phyloP scores from a whole-genome alignment of 352 stramenopile genomes.

The Plasmopara viticola region DNA sequence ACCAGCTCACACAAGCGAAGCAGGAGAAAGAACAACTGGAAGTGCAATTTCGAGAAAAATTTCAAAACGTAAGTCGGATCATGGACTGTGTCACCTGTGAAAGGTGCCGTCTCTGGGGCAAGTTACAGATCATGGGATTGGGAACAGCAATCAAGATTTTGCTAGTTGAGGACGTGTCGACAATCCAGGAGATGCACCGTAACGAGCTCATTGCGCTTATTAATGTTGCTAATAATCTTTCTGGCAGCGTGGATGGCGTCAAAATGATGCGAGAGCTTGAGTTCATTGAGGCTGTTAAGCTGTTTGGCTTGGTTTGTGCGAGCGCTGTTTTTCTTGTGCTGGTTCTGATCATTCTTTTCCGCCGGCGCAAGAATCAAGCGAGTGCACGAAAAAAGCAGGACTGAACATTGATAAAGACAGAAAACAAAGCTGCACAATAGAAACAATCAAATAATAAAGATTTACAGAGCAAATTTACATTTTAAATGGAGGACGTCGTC shows the following conservation, averaged over 20 bases:
- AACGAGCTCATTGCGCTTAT: constrained; percentile 98
- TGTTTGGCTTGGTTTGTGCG: constrained; percentile 46
- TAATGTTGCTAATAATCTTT: constrained; percentile 90
- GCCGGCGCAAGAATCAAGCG: constrained; percentile 32
- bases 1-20: constrained; percentile 52
- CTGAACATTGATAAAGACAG: constrained; percentile 18
- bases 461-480: neutral
- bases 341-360: constrained; percentile 38
- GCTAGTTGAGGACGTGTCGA: constrained; percentile 83
- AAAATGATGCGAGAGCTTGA: constrained; percentile 76
- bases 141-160: constrained; percentile 97
- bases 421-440: constrained; percentile 8
- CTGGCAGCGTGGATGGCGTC: constrained; percentile 71
- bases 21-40: constrained; percentile 58
- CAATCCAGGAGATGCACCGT: constrained; percentile 71
- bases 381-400: constrained; percentile 23
- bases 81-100: constrained; percentile 99
- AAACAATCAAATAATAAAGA: constrained; percentile 8
- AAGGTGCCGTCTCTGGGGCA: constrained; percentile 97
- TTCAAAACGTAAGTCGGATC: constrained; percentile 97
- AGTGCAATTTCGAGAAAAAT: constrained; percentile 85
- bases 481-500: too few relatives aligned
- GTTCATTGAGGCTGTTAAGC: constrained; percentile 53
- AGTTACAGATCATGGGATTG: constrained; percentile 95
- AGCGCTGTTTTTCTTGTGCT: constrained; percentile 37